These are phyloP conservation scores for Aspergillaceae sp. DNA, from an alignment of 2,329 filamentous ascomycete species.

Conservation along the genomic window DNA sequence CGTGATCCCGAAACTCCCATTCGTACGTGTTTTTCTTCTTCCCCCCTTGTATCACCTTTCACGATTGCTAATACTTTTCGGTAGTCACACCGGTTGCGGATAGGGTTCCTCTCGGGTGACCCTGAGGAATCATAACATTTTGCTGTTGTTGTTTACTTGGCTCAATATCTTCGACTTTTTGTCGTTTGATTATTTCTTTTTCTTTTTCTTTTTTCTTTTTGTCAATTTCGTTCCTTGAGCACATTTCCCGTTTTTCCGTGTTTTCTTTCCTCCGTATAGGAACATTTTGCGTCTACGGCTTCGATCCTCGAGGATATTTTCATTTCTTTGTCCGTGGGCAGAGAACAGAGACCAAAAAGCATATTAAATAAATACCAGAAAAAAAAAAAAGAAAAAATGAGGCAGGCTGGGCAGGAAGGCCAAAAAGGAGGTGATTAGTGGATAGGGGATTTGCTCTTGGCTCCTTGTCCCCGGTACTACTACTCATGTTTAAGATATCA, in stretches of 20 bases:
- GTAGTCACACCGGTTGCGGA: slow-evolving; percentile 69
- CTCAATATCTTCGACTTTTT: slow-evolving; percentile 3
- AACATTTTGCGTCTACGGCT: not conserved
- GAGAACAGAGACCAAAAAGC: not conserved
- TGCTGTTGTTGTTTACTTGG: slow-evolving; percentile 6
- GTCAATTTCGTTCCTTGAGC: too few species aligned
- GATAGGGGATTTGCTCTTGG: not conserved
- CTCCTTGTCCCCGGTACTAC: not conserved
- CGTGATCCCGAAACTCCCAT: slow-evolving; percentile 91
- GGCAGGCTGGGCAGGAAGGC: too few species aligned
- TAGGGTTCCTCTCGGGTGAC: slow-evolving; percentile 62
- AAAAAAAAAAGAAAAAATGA: not conserved
- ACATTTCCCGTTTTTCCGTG: too few species aligned
- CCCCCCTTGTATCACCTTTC: not conserved
- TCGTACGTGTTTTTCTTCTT: slow-evolving; percentile 52
- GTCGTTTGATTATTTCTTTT: slow-evolving; percentile 1
- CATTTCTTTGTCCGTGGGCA: not conserved
- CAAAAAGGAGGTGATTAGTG: not conserved
- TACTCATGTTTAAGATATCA: not conserved
- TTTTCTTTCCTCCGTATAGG: too few species aligned
- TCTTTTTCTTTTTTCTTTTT: slow-evolving; percentile 1
- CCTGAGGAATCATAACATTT: slow-evolving; percentile 49
- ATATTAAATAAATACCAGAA: not conserved
- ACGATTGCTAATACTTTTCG: slow-evolving; percentile 20
- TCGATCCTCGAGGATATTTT: not conserved